phyloP scores from a whole-genome alignment of 2,329 filamentous ascomycete genomes.

The Drechslerella stenobrocha region DNA sequence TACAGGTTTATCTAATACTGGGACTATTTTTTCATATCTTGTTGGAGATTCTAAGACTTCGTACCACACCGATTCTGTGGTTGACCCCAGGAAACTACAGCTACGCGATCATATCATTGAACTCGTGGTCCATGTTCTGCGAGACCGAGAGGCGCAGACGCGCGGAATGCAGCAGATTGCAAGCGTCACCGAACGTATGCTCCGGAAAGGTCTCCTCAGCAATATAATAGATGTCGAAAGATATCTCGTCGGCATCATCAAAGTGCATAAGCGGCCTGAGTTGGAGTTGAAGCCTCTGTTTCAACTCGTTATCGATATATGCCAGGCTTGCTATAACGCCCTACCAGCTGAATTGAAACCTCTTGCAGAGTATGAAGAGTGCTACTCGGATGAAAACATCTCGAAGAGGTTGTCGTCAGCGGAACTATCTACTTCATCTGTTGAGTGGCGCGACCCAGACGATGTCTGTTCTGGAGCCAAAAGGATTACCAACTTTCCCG shows the following conservation, averaged over 20 bases:
- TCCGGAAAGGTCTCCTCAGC: background rate
- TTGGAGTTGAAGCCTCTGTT: constrained; percentile 10
- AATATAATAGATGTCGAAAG: constrained; percentile 10
- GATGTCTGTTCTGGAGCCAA: no score
- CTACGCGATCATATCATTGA: constrained; percentile 15
- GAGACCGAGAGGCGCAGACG: background rate
- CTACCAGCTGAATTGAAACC: no score
- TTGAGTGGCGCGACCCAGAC: no score
- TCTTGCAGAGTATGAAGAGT: no score
- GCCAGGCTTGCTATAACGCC: constrained; percentile 11
- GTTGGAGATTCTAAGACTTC: background rate
- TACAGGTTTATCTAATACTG: no score
- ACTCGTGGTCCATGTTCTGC: no score
- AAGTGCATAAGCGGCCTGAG: constrained; percentile 3
- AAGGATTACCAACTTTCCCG: no score
- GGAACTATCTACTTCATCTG: no score
- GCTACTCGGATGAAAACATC: constrained; percentile 4
- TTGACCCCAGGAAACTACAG: constrained; percentile 8
- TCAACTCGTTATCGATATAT: no score
- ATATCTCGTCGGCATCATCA: constrained; percentile 17
- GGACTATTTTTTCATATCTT: no score
- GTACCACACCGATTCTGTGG: background rate
- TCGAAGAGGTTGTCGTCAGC: no score
- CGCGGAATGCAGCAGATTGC: background rate
- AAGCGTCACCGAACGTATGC: constrained; percentile 13